Conservation (phyloP, 768 basidiomycete genomes). For the Russula dissimulans region DNA sequence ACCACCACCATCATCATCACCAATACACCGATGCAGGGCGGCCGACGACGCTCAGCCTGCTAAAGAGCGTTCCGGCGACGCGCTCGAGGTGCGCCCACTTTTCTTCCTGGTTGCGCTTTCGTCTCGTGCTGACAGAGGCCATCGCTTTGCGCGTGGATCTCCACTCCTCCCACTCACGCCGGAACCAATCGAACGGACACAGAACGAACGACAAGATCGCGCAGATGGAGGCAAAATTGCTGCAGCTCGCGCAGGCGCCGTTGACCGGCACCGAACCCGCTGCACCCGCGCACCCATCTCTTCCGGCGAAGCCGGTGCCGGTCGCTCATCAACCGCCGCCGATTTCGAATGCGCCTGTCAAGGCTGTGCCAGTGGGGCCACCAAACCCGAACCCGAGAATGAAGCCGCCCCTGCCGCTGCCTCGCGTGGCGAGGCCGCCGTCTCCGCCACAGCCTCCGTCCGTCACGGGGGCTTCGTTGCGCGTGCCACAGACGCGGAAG, state of each 20-base stretch:
- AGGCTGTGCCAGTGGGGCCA: neutral
- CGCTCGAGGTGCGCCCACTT: conserved; percentile 37
- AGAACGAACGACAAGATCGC: conserved; percentile 89
- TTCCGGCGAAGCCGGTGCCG: conserved; percentile 3
- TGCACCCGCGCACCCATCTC: conserved; percentile 28
- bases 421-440: conserved; percentile 3
- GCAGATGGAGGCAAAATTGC: conserved; percentile 90
- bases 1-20: neutral
- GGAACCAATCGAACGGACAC: neutral
- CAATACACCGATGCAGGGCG: conserved; percentile 39
- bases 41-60: conserved; percentile 80
- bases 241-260: conserved; percentile 49
- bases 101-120: too few relatives aligned
- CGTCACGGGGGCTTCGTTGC: neutral
- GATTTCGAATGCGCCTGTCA: neutral
- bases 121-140: neutral
- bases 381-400: neutral
- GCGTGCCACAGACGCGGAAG: neutral
- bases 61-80: conserved; percentile 57
- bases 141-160: neutral
- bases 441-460: neutral
- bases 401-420: conserved; percentile 1
- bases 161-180: too few relatives aligned
- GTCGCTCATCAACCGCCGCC: neutral
- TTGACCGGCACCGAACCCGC: conserved; percentile 14